Evolutionary conservation across 1,284 basidiomycete genomes (phyloP), one percentile per base, ranked within the genome.

Genomic region (Phellinidium pouzarii): DNA sequence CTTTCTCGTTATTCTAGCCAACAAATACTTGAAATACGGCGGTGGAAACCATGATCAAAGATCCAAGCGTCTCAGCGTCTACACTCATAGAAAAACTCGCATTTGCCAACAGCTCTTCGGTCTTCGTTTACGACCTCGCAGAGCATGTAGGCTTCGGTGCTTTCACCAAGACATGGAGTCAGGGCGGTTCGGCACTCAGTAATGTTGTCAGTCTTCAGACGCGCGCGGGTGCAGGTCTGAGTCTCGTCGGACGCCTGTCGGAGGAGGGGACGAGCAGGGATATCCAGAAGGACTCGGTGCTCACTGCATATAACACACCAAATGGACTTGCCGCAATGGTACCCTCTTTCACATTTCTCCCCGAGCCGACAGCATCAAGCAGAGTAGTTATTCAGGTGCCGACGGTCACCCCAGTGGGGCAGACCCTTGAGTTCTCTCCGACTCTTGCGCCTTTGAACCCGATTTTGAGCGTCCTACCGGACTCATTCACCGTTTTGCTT

Each of bases 191-290:
- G 40, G 65, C 67, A 20, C 69, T 76, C 4, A 75, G 80, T 2
- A 75, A 81, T 52, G 80, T 88, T 7, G 73, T 87, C 55, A 70
- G 78, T 51, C 72, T 94, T 51, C 91, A 95, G 71, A 92, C 89
- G n/a, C 77, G 93, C 54, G 77, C 85, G 14, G 93, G 93, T 45
- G 91, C 93, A 19, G 93, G 93, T 14, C 70, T 92, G 52, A 81
- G 80, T 62, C 73, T 96, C 56, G 81, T 91, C 37, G 93, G 93
- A 14, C 80, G 91, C 57, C 72, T 93, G 48, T 86, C 84, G 7
- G 82, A 69, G n/a, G 65, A 90, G 59, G 80, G 84, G 20, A 79
- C 85, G n/a, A 87, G 84, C 65, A 75, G 76, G 59, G 82, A 84
- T 58, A 72, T 75, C 8, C 68, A 71, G 31, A 75, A 70, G 48